Evolutionary conservation across 495 filamentous ascomycete genomes (phyloP), one percentile per base, ranked within the genome.

Genomic region (Aspergillus heteromorphus): DNA sequence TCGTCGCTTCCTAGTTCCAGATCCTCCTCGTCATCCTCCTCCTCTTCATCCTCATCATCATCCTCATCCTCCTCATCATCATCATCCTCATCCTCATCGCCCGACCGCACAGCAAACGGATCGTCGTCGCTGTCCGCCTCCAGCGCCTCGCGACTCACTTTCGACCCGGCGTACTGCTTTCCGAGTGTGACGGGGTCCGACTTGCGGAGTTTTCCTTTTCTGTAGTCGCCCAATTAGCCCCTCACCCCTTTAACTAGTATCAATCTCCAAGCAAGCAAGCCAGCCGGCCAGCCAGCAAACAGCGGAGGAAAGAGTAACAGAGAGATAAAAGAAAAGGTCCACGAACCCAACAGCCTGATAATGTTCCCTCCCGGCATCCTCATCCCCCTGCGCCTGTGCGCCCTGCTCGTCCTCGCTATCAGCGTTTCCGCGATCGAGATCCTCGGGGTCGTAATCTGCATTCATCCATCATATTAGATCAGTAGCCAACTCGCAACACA

Each of bases 391-490:
- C 34, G 53, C 65, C n/a, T 52, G 69, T 16, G 57, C 64, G 6
- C 30, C 53, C 38, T 58, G 67, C 14, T 83, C 84, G 17, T 79
- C 81, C 25, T 78, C 81, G 58, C 79, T 85, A 19, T 75, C 74
- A 45, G 71, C 66, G 11, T 64, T 77, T 9, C 72, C 74, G 29
- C 67, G 76, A 16, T 79, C 82, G 47, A 85, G 79, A 60, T 87
- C 85, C 74, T 97, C 92, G 0, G 90, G 90, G 65, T 98, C 92
- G 63, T 88, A 87, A 65, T 98, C 92, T 96, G 62, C 43, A 45
- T 34, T 34, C 5, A 10, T 10, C 30, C 30, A 8, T 13, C 30
- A 34, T 34, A n/a, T n/a, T n/a, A n/a, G n/a, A n/a, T 25, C 13
- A 49, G 16, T 47, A 27, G 23, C 27, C 16, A 34, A 25, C 11